Percentiles rank a stretch among this genome's conserved stretches.
Conservation (phyloP, 108 stramenopile species). For the Pseudonitzschia pungens region DNA sequence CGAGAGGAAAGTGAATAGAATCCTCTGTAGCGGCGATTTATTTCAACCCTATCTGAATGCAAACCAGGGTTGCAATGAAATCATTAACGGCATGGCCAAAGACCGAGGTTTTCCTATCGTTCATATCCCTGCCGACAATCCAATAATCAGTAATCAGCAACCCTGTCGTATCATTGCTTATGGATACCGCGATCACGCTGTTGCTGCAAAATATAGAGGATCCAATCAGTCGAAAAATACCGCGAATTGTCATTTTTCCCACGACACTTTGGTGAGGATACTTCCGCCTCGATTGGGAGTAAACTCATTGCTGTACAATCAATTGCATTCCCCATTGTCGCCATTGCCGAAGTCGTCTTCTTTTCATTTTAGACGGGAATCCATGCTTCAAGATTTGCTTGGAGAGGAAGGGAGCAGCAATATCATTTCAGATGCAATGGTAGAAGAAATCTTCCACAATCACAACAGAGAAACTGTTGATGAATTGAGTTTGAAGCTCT, state of each 20-base stretch:
- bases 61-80: not conserved
- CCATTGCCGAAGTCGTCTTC: not conserved
- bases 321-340: not conserved
- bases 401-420: constrained; percentile 19
- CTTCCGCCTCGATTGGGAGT: constrained; percentile 20
- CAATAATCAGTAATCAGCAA: constrained; percentile 16
- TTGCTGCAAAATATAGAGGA: not conserved
- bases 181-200: not conserved
- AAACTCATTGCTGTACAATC: not conserved
- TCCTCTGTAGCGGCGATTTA: not conserved
- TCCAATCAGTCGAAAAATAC: not conserved
- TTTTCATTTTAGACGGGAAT: not conserved
- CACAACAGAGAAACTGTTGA: constrained; percentile 37
- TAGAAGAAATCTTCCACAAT: constrained; percentile 32
- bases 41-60: not conserved
- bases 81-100: not conserved
- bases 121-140: constrained; percentile 32
- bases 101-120: constrained; percentile 18
- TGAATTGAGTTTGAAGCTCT: constrained; percentile 36
- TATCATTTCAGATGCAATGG: constrained; percentile 12
- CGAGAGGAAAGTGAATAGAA: not conserved
- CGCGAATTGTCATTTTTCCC: not conserved
- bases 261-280: constrained; percentile 30
- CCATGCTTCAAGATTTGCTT: constrained; percentile 12
- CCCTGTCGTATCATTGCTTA: constrained; percentile 33